Evolutionary conservation across 177 flowering plant species (phyloP).

Genomic region (Vitis hybrid): DNA sequence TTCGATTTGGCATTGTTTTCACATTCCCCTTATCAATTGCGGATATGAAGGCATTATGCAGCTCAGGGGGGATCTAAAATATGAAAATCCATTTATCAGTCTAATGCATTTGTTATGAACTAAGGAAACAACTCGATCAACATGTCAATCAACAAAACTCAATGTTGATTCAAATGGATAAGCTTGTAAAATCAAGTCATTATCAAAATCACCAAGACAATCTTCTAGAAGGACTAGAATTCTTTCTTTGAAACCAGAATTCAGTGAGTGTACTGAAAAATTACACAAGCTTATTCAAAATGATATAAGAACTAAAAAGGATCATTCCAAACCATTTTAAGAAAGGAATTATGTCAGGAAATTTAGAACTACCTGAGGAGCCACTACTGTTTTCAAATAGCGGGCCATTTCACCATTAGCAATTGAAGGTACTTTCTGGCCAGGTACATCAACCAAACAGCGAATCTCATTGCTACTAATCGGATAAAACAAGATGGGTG

Average conservation of each 20-base stretch:
- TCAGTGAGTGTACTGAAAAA: too few species aligned
- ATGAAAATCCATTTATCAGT: neutral
- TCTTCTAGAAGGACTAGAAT: too few species aligned
- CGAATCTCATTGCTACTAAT: slow-evolving; percentile 32
- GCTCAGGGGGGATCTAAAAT: slow-evolving; percentile 16
- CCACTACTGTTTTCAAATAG: slow-evolving; percentile 21
- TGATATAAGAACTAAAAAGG: neutral
- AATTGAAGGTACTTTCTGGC: slow-evolving; percentile 25
- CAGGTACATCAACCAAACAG: slow-evolving; percentile 24
- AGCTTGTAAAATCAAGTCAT: too few species aligned
- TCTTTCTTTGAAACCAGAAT: neutral
- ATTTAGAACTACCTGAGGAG: slow-evolving; percentile 22
- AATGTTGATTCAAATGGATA: too few species aligned
- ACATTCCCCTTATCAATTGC: slow-evolving; percentile 23
- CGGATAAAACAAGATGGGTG: slow-evolving; percentile 28
- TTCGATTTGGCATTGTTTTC: slow-evolving; percentile 19
- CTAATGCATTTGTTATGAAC: too few species aligned
- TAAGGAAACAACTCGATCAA: neutral
- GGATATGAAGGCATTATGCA: slow-evolving; percentile 9
- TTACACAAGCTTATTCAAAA: neutral
- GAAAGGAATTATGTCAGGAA: neutral
- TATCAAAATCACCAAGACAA: too few species aligned
- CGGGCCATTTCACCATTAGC: slow-evolving; percentile 33
- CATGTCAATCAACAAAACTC: neutral
- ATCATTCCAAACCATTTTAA: neutral